Percentiles rank a stretch among this genome's conserved stretches.
These are phyloP conservation scores for Naganishia antarctica DNA, from an alignment of 768 basidiomycete genomes.

Conservation along the genomic window DNA sequence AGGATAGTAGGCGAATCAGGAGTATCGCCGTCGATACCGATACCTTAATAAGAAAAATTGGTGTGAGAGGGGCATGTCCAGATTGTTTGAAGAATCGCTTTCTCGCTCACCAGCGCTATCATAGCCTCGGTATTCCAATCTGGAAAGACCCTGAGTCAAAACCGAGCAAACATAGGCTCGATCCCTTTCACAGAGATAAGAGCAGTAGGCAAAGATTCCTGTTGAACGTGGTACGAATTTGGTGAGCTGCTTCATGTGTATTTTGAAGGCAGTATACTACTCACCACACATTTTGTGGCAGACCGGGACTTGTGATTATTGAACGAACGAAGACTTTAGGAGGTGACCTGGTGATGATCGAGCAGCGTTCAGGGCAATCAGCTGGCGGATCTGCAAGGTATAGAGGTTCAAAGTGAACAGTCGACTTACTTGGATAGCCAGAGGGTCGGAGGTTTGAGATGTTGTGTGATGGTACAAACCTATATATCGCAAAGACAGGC, in stretches of 20 bases:
- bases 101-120: slow-evolving; percentile 68
- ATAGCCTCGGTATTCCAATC: slow-evolving; percentile 97
- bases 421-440: too few relatives aligned
- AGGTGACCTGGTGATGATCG: too few relatives aligned
- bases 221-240: too few relatives aligned
- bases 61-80: neutral
- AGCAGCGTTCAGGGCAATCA: too few relatives aligned
- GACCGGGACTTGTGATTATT: neutral
- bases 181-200: slow-evolving; percentile 88
- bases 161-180: slow-evolving; percentile 88
- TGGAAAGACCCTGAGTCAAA: slow-evolving; percentile 79
- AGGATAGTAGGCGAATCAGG: slow-evolving; percentile 64
- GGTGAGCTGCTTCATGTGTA: too few relatives aligned
- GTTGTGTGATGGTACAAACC: neutral
- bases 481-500: neutral
- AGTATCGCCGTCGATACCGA: slow-evolving; percentile 80
- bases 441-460: too few relatives aligned
- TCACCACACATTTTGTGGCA: neutral
- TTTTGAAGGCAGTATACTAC: neutral
- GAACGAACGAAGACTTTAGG: too few relatives aligned
- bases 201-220: slow-evolving; percentile 96
- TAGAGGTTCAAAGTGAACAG: too few relatives aligned
- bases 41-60: slow-evolving; percentile 40
- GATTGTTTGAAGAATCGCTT: neutral
- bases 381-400: too few relatives aligned